Evolutionary conservation across 345 rosid genomes (phyloP), one percentile per base, ranked within the genome.

Genomic region (Bruguiera sexangula): DNA sequence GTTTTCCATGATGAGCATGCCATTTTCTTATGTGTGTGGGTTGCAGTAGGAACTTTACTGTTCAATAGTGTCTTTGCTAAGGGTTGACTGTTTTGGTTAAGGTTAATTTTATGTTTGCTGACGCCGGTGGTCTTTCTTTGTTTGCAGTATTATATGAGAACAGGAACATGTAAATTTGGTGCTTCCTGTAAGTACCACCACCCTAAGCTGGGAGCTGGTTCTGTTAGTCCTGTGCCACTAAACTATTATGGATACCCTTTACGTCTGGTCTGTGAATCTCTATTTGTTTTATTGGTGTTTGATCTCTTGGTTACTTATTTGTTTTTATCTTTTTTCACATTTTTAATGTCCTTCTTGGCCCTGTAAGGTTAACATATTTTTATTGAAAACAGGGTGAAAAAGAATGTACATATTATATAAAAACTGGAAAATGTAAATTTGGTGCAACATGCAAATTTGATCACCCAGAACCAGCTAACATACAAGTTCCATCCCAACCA

Each of bases 111-210:
- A 4, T 50, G 29, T 63, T 34, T 52, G n/a, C 30, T 80, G 67
- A 21, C 71, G 52, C 4, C 62, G 46, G 67, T 69, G 62, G 37
- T 24, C 60, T 24, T 24, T 11, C 60, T 78, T 27, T 18, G 50
- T 54, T 37, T 80, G 70, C 92, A 95, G 99, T 92, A 88, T 76
- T 95, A 77, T 70, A 81, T 90, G 94, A 78, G 90, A 82, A 92
- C 92, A 0, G 98, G 97, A 63, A 84, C 86, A 7, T 95, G 99
- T 73, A 95, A 89, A 78, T 95, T 90, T 71, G 99, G 99, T 67
- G 84, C 88, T 69, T 88, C 98, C 65, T 95, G 99, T 79, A 95
- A 92, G 81, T 92, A 86, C 80, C 88, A 90, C 74, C 99, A 95
- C 76, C 98, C 98, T 21, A 87, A 82, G 79, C 96, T 82, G 75